Evolutionary conservation across 2,329 filamentous ascomycete species (phyloP).

Genomic region (Cryoendolithus antarcticus): DNA sequence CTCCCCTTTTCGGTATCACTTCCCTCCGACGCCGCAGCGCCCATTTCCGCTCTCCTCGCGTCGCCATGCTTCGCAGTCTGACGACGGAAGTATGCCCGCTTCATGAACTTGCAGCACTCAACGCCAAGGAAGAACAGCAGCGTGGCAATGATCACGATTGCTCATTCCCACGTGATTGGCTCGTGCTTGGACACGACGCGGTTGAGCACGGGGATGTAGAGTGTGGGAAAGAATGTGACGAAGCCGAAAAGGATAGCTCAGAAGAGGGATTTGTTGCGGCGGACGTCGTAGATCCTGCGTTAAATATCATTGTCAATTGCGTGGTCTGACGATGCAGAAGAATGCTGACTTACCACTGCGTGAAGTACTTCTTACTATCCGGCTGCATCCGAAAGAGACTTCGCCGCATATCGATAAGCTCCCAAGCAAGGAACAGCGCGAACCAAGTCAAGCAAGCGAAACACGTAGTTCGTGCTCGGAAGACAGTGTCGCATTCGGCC

Average conservation of each 20-base stretch:
- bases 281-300: constrained; percentile 43
- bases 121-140: constrained; percentile 51
- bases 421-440: constrained; percentile 65
- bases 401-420: constrained; percentile 60
- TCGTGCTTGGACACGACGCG: constrained; percentile 53
- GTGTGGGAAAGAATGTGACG: constrained; percentile 32
- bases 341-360: constrained; percentile 42
- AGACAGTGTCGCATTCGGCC: constrained; percentile 48
- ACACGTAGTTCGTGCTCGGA: constrained; percentile 61
- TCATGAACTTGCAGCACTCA: constrained; percentile 56
- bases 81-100: constrained; percentile 31
- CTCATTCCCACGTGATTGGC: constrained; percentile 59
- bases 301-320: background rate
- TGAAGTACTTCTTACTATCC: constrained; percentile 45
- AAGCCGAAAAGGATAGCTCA: constrained; percentile 33
- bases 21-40: too few species aligned
- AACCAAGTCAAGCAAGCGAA: constrained; percentile 68
- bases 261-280: constrained; percentile 56
- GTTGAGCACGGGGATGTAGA: constrained; percentile 59
- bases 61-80: constrained; percentile 8
- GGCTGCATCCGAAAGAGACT: constrained; percentile 67
- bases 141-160: constrained; percentile 50
- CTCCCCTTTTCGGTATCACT: too few species aligned
- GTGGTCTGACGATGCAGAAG: background rate
- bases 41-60: too few species aligned